Percentiles rank a stretch among this genome's conserved stretches.
Conservation (phyloP, 805 yeast species). For the Cyberlindnera suaveolens region DNA sequence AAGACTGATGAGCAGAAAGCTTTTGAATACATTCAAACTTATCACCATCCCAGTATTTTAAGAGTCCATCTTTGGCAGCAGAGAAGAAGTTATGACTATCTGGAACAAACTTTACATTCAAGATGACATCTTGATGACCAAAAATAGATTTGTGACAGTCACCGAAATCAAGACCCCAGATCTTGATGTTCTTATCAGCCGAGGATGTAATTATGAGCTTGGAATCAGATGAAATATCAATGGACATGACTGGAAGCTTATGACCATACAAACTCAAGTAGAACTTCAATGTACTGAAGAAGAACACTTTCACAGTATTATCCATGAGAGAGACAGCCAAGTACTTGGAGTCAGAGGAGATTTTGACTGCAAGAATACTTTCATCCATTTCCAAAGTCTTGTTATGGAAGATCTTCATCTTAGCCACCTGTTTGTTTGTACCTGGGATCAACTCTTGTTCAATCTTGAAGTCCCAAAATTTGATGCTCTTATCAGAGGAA, state of each 20-base stretch:
- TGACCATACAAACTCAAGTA: constrained; percentile 91
- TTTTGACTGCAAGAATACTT: constrained; percentile 71
- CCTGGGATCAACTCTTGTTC: constrained; percentile 70
- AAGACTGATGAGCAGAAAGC: constrained; percentile 80
- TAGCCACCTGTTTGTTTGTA: constrained; percentile 40
- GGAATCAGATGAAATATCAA: constrained; percentile 86
- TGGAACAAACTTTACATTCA: constrained; percentile 80
- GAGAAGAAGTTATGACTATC: constrained; percentile 87
- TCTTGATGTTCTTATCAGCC: constrained; percentile 94
- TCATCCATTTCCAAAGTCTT: constrained; percentile 83
- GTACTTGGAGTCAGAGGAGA: constrained; percentile 73
- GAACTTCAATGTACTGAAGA: constrained; percentile 79
- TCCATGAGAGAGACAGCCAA: constrained; percentile 84
- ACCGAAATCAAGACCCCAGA: constrained; percentile 99
- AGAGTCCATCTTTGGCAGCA: constrained; percentile 79
- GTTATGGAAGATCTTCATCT: constrained; percentile 59
- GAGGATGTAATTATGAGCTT: constrained; percentile 87
- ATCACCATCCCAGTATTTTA: constrained; percentile 98
- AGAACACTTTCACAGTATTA: constrained; percentile 93
- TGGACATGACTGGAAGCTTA: constrained; percentile 87
- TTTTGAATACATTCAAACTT: constrained; percentile 92
- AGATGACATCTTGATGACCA: constrained; percentile 94
- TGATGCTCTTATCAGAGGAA: constrained; percentile 85
- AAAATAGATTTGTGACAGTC: constrained; percentile 96
- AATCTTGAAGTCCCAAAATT: constrained; percentile 81